These are phyloP conservation scores for Maudiozyma turicensis DNA, from an alignment of 805 yeast species.

Conservation along the genomic window DNA sequence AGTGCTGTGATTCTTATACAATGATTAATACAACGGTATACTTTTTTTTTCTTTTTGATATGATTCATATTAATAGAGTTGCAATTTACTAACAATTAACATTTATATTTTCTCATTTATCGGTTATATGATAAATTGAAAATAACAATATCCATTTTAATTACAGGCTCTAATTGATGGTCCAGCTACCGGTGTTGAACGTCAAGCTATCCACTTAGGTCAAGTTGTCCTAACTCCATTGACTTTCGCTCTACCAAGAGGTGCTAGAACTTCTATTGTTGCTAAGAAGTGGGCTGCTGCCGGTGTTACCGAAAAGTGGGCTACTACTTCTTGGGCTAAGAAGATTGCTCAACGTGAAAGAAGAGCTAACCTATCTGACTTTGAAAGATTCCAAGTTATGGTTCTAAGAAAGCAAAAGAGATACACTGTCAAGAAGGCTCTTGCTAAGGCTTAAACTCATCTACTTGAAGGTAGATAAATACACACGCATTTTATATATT, in stretches of 20 bases:
- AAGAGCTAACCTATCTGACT: slow-evolving; percentile 87
- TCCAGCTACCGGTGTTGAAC: slow-evolving; percentile 77
- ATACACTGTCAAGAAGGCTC: slow-evolving; percentile 88
- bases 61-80: background rate
- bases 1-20: too few species aligned
- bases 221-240: slow-evolving; percentile 88
- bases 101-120: background rate
- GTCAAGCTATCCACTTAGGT: slow-evolving; percentile 84
- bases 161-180: slow-evolving; percentile 85
- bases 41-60: background rate
- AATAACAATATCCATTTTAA: background rate
- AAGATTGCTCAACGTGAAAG: slow-evolving; percentile 90
- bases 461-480: background rate
- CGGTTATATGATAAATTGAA: background rate
- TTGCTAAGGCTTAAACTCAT: slow-evolving; percentile 75
- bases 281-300: slow-evolving; percentile 90
- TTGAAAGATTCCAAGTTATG: slow-evolving; percentile 98
- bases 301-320: slow-evolving; percentile 83
- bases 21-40: background rate
- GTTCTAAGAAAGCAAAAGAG: slow-evolving; percentile 96
- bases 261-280: slow-evolving; percentile 77
- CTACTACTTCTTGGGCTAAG: slow-evolving; percentile 92
- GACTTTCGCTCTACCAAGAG: slow-evolving; percentile 86
- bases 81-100: background rate
- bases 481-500: slow-evolving; percentile 4